phyloP scores from a whole-genome alignment of 2,329 filamentous ascomycete genomes.

The Reticulascus tulasneorum region DNA sequence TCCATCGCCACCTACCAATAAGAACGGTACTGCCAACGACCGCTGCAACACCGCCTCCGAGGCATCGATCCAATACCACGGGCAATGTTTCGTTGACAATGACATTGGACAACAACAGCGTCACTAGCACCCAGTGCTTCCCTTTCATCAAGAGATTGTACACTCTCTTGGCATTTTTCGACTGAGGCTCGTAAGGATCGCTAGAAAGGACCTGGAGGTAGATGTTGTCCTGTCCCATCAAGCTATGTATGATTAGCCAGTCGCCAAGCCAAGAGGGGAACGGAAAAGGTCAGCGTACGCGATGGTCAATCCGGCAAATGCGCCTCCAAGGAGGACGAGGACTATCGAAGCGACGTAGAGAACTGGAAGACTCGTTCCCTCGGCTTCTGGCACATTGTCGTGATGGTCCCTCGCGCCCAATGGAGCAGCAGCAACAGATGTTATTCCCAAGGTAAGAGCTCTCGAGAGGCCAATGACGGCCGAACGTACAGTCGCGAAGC shows the following conservation, averaged over 20 bases:
- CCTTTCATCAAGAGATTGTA: slow-evolving; percentile 76
- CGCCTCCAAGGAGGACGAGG: slow-evolving; percentile 82
- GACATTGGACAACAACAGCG: slow-evolving; percentile 88
- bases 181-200: slow-evolving; percentile 80
- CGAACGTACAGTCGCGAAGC: slow-evolving; percentile 39
- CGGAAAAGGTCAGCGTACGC: slow-evolving; percentile 47
- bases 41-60: slow-evolving; percentile 91
- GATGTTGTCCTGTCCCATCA: slow-evolving; percentile 82
- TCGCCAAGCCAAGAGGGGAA: not conserved
- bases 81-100: slow-evolving; percentile 97
- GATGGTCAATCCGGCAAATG: slow-evolving; percentile 91
- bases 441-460: slow-evolving; percentile 45
- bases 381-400: slow-evolving; percentile 45
- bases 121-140: slow-evolving; percentile 98
- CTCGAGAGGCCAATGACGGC: slow-evolving; percentile 49
- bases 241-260: slow-evolving; percentile 26
- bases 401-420: slow-evolving; percentile 30
- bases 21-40: slow-evolving; percentile 89
- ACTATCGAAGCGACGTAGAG: slow-evolving; percentile 75
- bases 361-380: slow-evolving; percentile 70
- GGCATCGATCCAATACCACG: slow-evolving; percentile 88
- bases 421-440: slow-evolving; percentile 45
- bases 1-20: slow-evolving; percentile 66
- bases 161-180: slow-evolving; percentile 78
- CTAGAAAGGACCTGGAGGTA: slow-evolving; percentile 92